Percentiles rank a stretch among this genome's conserved stretches.
phyloP scores from a whole-genome alignment of 2,329 filamentous ascomycete species.

The Rutstroemia sp. region DNA sequence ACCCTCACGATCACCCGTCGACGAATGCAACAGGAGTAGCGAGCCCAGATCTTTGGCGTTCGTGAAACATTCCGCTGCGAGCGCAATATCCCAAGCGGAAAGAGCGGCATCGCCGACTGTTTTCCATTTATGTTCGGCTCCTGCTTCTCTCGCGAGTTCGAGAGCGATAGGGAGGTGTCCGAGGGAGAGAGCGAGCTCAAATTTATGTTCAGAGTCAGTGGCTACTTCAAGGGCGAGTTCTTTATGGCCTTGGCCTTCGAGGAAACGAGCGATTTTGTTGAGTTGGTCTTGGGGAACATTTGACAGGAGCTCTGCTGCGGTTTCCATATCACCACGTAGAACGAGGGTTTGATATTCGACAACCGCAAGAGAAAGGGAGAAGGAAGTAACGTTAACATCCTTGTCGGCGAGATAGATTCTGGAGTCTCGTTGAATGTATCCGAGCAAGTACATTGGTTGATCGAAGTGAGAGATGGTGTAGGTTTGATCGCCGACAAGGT shows the following conservation, averaged over 20 bases:
- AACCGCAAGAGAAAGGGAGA: conserved; percentile 82
- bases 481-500: conserved; percentile 94
- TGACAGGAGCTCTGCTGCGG: conserved; percentile 75
- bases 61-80: conserved; percentile 89
- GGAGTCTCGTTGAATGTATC: conserved; percentile 93
- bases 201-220: conserved; percentile 92
- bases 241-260: conserved; percentile 96
- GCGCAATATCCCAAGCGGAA: conserved; percentile 72
- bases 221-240: conserved; percentile 91
- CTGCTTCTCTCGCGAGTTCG: conserved; percentile 72
- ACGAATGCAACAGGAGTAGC: conserved; percentile 79
- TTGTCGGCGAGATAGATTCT: conserved; percentile 93
- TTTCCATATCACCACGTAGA: conserved; percentile 86
- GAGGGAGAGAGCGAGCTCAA: conserved; percentile 79
- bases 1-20: conserved; percentile 71
- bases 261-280: conserved; percentile 95
- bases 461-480: conserved; percentile 98
- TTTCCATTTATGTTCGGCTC: conserved; percentile 98
- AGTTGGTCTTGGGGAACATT: conserved; percentile 87
- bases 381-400: conserved; percentile 86
- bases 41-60: conserved; percentile 88
- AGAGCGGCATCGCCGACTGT: conserved; percentile 89
- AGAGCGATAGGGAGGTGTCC: conserved; percentile 81
- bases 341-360: conserved; percentile 97
- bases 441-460: conserved; percentile 86